These are phyloP conservation scores for Paecilomyces dactylethromorphus DNA, from an alignment of 2,329 filamentous ascomycete genomes.

Conservation along the genomic window DNA sequence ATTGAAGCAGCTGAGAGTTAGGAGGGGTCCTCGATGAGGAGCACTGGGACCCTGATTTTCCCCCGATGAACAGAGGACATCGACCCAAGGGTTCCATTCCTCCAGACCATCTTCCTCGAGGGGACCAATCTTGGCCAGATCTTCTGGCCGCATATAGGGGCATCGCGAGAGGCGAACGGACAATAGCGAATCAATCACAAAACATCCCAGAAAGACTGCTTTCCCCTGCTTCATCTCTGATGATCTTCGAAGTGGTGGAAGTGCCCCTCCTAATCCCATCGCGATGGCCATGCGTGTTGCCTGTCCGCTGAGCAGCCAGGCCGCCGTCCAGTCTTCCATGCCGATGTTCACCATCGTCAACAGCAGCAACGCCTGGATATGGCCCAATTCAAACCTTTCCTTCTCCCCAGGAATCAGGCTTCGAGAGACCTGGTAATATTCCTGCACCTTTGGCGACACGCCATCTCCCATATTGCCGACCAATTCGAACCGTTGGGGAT, in stretches of 20 bases:
- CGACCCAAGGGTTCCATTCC: conserved; percentile 68
- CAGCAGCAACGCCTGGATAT: conserved; percentile 39
- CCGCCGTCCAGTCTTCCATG: conserved; percentile 39
- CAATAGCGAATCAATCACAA: conserved; percentile 48
- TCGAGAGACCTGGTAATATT: conserved; percentile 30
- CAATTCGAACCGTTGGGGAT: conserved; percentile 5
- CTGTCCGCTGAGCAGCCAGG: conserved; percentile 49
- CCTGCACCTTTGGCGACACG: conserved; percentile 20
- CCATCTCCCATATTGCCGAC: conserved; percentile 5
- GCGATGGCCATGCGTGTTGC: conserved; percentile 44
- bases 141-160: conserved; percentile 41
- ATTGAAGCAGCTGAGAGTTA: conserved; percentile 49
- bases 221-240: conserved; percentile 30
- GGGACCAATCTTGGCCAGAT: conserved; percentile 41
- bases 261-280: conserved; percentile 24
- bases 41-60: conserved; percentile 17
- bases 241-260: conserved; percentile 18
- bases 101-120: conserved; percentile 62
- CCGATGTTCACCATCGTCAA: conserved; percentile 46
- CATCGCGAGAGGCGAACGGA: conserved; percentile 41
- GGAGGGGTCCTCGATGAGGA: conserved; percentile 33
- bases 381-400: conserved; percentile 33
- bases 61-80: conserved; percentile 35
- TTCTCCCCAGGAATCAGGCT: conserved; percentile 33
- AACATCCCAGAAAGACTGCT: conserved; percentile 46